Conservation (phyloP, 2,329 filamentous ascomycete genomes). For the Pseudogymnoascus sp. region DNA sequence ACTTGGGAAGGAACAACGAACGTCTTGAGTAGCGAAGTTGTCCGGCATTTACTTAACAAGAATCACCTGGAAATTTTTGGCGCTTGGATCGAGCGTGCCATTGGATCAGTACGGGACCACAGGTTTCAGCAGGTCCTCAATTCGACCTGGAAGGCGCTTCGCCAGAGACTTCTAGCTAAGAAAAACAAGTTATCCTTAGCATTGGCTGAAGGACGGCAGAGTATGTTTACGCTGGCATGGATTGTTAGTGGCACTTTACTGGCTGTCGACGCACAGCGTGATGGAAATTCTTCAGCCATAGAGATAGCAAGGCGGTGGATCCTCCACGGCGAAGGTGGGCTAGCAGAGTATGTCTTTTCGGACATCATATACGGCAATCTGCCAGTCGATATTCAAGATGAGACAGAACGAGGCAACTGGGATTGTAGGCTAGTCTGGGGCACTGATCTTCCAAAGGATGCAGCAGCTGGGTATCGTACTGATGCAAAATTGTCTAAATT, state of each 20-base stretch:
- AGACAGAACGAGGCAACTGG: slow-evolving; percentile 19
- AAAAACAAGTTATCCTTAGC: slow-evolving; percentile 15
- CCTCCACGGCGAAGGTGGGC: slow-evolving; percentile 24
- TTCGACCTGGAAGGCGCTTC: neutral
- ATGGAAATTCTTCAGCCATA: slow-evolving; percentile 25
- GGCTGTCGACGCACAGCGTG: slow-evolving; percentile 31
- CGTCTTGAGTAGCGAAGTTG: slow-evolving; percentile 11
- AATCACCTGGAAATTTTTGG: slow-evolving; percentile 13
- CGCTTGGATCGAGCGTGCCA: slow-evolving; percentile 5
- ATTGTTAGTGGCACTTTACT: slow-evolving; percentile 31
- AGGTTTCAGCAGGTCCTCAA: slow-evolving; percentile 9
- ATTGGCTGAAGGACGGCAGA: slow-evolving; percentile 24
- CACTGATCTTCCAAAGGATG: slow-evolving; percentile 20
- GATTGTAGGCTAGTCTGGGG: slow-evolving; percentile 29
- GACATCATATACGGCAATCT: slow-evolving; percentile 19
- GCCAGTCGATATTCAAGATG: slow-evolving; percentile 1
- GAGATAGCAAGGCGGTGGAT: slow-evolving; percentile 33
- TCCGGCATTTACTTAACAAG: slow-evolving; percentile 12
- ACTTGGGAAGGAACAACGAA: slow-evolving; percentile 15
- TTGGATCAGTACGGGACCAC: slow-evolving; percentile 12
- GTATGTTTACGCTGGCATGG: slow-evolving; percentile 31
- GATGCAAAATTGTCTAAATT: slow-evolving; percentile 3
- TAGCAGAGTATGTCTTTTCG: slow-evolving; percentile 26
- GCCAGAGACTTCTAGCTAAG: neutral
- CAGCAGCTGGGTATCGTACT: slow-evolving; percentile 16